Base-by-base conservation (phyloP, 192 early-diverging fungal genomes). In the Entomortierella parvispora region DNA sequence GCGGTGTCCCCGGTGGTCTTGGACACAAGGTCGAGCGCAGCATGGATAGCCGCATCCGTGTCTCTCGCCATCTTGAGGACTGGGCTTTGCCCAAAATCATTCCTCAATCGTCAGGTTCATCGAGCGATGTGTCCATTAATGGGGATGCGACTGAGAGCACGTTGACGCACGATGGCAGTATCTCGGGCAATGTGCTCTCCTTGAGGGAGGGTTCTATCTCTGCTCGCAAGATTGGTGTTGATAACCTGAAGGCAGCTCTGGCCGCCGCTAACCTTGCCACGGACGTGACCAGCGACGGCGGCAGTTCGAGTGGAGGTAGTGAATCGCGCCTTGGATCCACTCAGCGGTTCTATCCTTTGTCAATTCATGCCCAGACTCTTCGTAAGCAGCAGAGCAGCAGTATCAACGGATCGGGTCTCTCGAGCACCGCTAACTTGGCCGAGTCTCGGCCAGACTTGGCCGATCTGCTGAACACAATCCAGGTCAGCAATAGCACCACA, bases 1-100 rank as follows among this genome's bases (percentile, higher is more conserved):
- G 62, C 28, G 61, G 66, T 2, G 43, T 29, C 1, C 31, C 54
- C 1, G 34, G 47, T 7, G 15, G 49, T 28, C 6, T 66, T 34
- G 37, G 53, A 6, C 74, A 77, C 56, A 68, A 59, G 65, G 15
- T 20, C 9, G 74, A 77, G 37, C 74, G 65, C 7, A 77, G 65
- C 54, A 53, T 68, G 52, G 74, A 77, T 25, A 77, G 74, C 28
- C 65, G 74, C 4, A 77, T 77, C 29, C 65, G 74, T 23, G 66
- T 77, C 15, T 77, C 74, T 11, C 74, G 74, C 20, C 74, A 68
- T 45, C 46, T 77, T 12, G 74, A 68, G 42, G 74, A 77, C 22
- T 77, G 74, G 74, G 65, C 74, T 9, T 58, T 77, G 60, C 74
- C 74, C 7, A 77, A 77, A 55, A 56, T 77, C 26, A 44, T 68